Evolutionary conservation across 2,329 filamentous ascomycete genomes (phyloP), one percentile per base, ranked within the genome.

Genomic region (Cercospora sesami): DNA sequence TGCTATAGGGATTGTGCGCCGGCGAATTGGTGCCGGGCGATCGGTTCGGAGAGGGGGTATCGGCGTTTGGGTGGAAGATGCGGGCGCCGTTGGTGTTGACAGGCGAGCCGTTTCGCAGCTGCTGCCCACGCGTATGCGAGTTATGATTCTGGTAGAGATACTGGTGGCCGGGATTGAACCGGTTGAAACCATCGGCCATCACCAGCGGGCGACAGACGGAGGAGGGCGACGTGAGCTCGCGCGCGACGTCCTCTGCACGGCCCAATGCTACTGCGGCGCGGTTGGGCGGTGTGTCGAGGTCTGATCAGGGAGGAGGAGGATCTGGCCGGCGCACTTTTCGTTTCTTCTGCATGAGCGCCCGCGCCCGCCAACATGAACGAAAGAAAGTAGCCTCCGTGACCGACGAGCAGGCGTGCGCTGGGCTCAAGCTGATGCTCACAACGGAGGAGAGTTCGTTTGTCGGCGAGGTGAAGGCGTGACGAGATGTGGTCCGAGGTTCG

Each of bases 171-270:
- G 86, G 85, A 82, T 86, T 81, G 83, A 88, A 88, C 81, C 84
- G 84, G 82, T 86, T 86, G 74, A 81, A 82, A 86, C 85, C 87
- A 88, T 90, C 87, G 83, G 89, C 88, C 87, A 90, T 89, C 84
- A 87, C 89, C 85, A 79, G 80, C 75, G 69, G 75, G 69, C 62
- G 69, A 68, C 59, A 61, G 63, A 45, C 57, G 48, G 57, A 65
- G 57, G 53, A 64, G 36, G 65, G 71, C 62, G 66, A 65, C 68
- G 66, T 69, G 55, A 33, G 59, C 63, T 65, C 60, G 48, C 64
- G 57, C 59, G 65, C 66, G 65, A 39, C 42, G 63, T 60, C 60
- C 63, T 65, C 64, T 51, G 67, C 63, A 28, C 59, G 64, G 58
- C 63, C 55, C 60, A 26, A 65, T 63, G 57, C 33, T 33, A 75